Percentiles rank a stretch among this genome's conserved stretches.
Conservation (phyloP, 2,329 filamentous ascomycete genomes). For the Pseudocercospora crystallina region DNA sequence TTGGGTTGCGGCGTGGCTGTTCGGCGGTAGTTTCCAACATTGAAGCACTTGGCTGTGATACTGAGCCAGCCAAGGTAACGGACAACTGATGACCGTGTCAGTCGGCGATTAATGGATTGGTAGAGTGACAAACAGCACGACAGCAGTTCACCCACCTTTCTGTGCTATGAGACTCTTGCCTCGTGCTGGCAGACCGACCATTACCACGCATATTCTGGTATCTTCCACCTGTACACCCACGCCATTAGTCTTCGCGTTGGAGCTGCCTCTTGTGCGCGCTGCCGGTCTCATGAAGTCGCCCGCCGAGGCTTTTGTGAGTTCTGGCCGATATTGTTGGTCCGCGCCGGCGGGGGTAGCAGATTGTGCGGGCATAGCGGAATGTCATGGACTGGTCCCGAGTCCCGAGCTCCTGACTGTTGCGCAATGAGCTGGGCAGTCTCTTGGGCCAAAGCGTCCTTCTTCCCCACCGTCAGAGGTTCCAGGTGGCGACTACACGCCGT, state of each 20-base stretch:
- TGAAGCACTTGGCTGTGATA: conserved; percentile 91
- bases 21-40: conserved; percentile 93
- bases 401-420: too few relatives aligned
- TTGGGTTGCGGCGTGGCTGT: conserved; percentile 84
- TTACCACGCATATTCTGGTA: conserved; percentile 95
- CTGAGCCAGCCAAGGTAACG: conserved; percentile 97
- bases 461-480: too few relatives aligned
- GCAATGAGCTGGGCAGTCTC: too few relatives aligned
- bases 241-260: conserved; percentile 52
- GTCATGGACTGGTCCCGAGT: too few relatives aligned
- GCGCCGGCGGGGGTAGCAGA: conserved; percentile 28
- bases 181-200: conserved; percentile 93
- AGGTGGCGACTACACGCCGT: too few relatives aligned
- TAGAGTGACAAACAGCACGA: neutral
- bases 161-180: conserved; percentile 98
- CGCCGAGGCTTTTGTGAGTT: conserved; percentile 27
- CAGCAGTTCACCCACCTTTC: conserved; percentile 52
- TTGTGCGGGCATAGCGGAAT: too few relatives aligned
- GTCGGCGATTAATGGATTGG: neutral
- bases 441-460: too few relatives aligned
- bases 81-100: conserved; percentile 57
- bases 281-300: conserved; percentile 47
- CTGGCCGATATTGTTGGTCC: conserved; percentile 27
- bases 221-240: conserved; percentile 86
- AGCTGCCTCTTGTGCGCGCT: conserved; percentile 32